Percentiles rank a stretch among this genome's conserved stretches.
These are phyloP conservation scores for Mortierella sp. DNA, from an alignment of 371 early-diverging fungal genomes.

Conservation along the genomic window DNA sequence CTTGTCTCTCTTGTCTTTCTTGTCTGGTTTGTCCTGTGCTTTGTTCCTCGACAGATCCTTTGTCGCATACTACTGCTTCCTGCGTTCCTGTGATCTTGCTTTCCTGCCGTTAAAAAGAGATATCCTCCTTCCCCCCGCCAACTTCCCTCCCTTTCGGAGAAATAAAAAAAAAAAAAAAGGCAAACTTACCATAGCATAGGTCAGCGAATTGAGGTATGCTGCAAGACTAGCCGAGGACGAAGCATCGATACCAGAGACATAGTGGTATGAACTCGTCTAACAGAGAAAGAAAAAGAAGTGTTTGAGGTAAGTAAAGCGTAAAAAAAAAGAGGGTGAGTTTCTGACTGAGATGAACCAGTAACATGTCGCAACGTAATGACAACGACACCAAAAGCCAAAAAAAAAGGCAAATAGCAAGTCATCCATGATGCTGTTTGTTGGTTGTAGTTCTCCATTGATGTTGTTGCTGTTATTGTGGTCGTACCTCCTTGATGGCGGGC, in stretches of 20 bases:
- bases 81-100: neutral
- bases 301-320: neutral
- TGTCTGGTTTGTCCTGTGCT: neutral
- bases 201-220: constrained; percentile 94
- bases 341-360: neutral
- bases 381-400: neutral
- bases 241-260: constrained; percentile 92
- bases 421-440: neutral
- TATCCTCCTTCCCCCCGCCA: neutral
- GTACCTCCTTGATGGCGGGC: constrained; percentile 85
- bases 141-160: neutral
- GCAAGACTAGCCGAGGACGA: constrained; percentile 96
- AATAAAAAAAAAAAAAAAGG: neutral
- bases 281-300: neutral
- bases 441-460: neutral
- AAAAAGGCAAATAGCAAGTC: neutral
- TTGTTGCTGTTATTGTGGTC: neutral
- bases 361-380: neutral
- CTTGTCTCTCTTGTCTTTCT: neutral
- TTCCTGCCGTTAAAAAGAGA: neutral
- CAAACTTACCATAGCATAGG: constrained; percentile 85
- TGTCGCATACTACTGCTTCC: neutral
- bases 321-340: neutral
- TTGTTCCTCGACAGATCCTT: neutral
- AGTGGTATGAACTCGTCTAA: constrained; percentile 92